Percentiles rank a stretch among this genome's conserved stretches.
Evolutionary conservation across 164 flowering plant genomes (phyloP).

Genomic region (Chimonanthus salicifolius): DNA sequence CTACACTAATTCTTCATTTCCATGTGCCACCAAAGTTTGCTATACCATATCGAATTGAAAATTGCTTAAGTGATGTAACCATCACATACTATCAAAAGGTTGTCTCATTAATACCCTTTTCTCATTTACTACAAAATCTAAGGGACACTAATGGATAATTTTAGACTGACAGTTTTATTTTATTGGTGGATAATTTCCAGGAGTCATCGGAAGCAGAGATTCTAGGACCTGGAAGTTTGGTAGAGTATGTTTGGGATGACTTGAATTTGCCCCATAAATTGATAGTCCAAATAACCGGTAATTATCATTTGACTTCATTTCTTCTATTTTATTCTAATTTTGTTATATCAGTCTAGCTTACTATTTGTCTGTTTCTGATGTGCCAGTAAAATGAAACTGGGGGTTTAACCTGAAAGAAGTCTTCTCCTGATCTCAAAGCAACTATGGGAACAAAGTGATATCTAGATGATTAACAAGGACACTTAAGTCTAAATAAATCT

Average conservation of each 20-base stretch:
- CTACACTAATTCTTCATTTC: conserved; percentile 65
- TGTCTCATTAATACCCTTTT: conserved; percentile 3
- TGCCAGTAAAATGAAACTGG: not conserved
- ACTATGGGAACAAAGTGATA: no score
- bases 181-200: conserved; percentile 30
- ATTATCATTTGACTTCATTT: not conserved
- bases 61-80: conserved; percentile 47
- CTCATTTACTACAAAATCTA: not conserved
- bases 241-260: conserved; percentile 86
- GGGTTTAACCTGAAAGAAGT: no score
- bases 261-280: conserved; percentile 78
- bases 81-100: conserved; percentile 91
- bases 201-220: conserved; percentile 58
- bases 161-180: not conserved
- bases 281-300: conserved; percentile 65
- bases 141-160: conserved; percentile 2
- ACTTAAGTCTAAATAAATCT: no score
- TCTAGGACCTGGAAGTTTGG: conserved; percentile 50
- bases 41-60: conserved; percentile 85
- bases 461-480: no score
- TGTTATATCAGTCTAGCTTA: not conserved
- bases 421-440: no score
- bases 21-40: conserved; percentile 43
- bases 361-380: not conserved
- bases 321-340: not conserved